Evolutionary conservation across 164 flowering plant species (phyloP), one percentile per base, ranked within the genome.

Genomic region (Magnolia changhungtana): DNA sequence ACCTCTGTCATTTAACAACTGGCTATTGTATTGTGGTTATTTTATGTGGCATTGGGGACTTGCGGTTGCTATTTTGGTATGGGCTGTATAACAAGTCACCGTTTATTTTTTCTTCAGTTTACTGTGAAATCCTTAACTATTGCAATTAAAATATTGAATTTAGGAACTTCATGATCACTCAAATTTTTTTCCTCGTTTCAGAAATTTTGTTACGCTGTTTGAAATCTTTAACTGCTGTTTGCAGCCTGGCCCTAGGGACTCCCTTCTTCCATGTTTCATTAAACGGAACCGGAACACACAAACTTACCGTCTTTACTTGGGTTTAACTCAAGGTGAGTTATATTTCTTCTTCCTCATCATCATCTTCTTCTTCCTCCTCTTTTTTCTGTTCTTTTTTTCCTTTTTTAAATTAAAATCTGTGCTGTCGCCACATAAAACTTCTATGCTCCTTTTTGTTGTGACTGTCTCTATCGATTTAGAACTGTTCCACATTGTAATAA

Each of bases 171-270:
- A 13, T 8, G 24, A 20, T 11, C 23, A 2, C 16, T 14, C 11
- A 10, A 23, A 21, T 65, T 65, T 8, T 65, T 68, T 75, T 75
- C 49, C 49, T 7, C 37, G 50, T 50, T n/a, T 49, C 10, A 1
- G 14, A 2, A 13, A 3, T 37, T 37, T 13, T 8, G 16, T 37
- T 68, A 49, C 49, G n/a, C 18, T 68, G 29, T n/a, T 31, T 37
- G 45, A 37, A n/a, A 29, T 23, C 52, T 45, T 10, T 69, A 37
- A 63, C 31, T 72, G 27, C 27, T 19, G 63, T 71, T 80, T 85
- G 82, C 90, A 95, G 99, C 99, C 99, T 75, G 99, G 96, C 29
- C 90, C 97, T 52, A 92, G 91, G 80, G 92, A 92, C 29, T 64
- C 80, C 75, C 90, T 89, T 19, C 75, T 92, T 63, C 92, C 89